phyloP scores from a whole-genome alignment of 441 rosid species.

The Daphne laureola region DNA sequence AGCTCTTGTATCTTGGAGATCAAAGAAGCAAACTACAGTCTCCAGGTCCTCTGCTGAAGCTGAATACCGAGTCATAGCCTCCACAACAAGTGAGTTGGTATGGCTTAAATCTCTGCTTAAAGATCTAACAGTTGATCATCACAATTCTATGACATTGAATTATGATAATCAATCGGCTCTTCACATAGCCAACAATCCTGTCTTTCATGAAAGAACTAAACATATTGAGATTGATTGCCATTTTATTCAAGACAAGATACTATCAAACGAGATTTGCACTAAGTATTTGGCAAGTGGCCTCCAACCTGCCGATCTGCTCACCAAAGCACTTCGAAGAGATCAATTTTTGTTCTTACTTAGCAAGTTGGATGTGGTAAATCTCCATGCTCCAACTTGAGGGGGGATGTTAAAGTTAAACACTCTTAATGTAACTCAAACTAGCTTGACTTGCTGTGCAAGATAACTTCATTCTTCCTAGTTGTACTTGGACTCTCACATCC shows the following conservation, averaged over 20 bases:
- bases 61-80: background rate
- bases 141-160: background rate
- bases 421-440: too few species aligned
- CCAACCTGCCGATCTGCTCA: too few species aligned
- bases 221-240: constrained; percentile 7
- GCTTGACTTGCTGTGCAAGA: too few species aligned
- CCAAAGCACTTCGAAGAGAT: too few species aligned
- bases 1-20: background rate
- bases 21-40: background rate
- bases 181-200: background rate
- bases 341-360: too few species aligned
- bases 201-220: constrained; percentile 1
- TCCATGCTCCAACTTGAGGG: constrained; percentile 17
- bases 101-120: background rate
- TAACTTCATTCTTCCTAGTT: too few species aligned
- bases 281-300: too few species aligned
- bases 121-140: background rate
- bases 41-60: background rate
- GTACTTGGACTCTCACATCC: too few species aligned
- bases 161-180: constrained; percentile 3
- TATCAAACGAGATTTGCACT: accelerated
- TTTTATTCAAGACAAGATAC: background rate
- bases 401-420: background rate
- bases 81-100: background rate
- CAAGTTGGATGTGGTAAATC: too few species aligned